phyloP scores from a whole-genome alignment of 2,329 filamentous ascomycete genomes.

The Exophiala lecanii-corni region DNA sequence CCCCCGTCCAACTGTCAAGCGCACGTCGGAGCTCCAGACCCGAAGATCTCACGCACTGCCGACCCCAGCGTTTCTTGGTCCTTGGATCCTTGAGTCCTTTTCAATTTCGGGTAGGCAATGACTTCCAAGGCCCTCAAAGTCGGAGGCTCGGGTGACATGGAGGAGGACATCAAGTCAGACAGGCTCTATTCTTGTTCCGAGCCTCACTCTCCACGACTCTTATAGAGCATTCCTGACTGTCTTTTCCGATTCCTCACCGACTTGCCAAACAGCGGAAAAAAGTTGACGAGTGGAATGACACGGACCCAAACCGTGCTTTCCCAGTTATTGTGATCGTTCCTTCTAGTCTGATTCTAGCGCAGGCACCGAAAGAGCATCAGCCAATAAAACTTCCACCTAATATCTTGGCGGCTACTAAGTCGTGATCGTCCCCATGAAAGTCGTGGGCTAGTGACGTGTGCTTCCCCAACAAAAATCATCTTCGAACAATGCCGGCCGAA shows the following conservation, averaged over 20 bases:
- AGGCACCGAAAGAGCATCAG: slow-evolving; percentile 3
- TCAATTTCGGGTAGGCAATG: too few species aligned
- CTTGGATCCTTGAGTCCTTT: too few species aligned
- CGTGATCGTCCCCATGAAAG: not conserved
- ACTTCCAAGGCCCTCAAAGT: too few species aligned
- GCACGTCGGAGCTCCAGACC: not conserved
- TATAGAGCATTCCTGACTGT: too few species aligned
- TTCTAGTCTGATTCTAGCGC: slow-evolving; percentile 21
- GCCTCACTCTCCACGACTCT: too few species aligned
- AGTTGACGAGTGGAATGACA: not conserved
- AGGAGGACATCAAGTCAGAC: too few species aligned
- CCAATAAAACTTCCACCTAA: not conserved
- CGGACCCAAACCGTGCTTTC: not conserved
- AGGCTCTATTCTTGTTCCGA: too few species aligned
- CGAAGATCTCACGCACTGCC: not conserved
- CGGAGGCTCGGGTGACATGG: too few species aligned
- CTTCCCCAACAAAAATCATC: slow-evolving; percentile 20
- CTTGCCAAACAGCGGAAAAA: too few species aligned
- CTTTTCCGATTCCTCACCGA: too few species aligned
- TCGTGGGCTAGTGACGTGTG: slow-evolving; percentile 12
- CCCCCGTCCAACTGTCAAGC: not conserved
- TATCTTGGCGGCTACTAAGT: not conserved
- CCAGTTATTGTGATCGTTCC: not conserved
- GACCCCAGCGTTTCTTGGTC: too few species aligned
- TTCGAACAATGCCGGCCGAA: not conserved